A percentile compares a stretch with the other conserved stretches of the same genome.
Evolutionary conservation across 2,329 filamentous ascomycete genomes (phyloP).

Genomic region (Botrytis porri): DNA sequence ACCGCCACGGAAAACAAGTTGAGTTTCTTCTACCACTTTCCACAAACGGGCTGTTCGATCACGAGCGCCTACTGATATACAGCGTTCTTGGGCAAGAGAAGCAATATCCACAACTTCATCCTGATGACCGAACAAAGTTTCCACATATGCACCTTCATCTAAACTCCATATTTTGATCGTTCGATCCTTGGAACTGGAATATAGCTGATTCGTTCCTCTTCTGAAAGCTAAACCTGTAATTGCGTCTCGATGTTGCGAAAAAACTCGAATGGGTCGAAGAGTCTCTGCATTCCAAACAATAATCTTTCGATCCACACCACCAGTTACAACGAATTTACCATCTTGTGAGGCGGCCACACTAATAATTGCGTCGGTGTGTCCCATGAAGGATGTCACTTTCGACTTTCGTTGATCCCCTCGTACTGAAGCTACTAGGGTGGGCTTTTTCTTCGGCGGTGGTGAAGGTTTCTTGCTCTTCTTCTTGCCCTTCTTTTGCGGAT

Average conservation of each 20-base stretch:
- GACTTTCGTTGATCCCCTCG: slow-evolving; percentile 60
- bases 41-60: slow-evolving; percentile 90
- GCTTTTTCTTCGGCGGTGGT: slow-evolving; percentile 58
- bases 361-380: slow-evolving; percentile 78
- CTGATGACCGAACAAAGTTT: slow-evolving; percentile 95
- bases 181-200: slow-evolving; percentile 84
- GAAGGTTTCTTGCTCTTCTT: slow-evolving; percentile 57
- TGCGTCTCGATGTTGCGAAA: slow-evolving; percentile 87
- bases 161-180: slow-evolving; percentile 95
- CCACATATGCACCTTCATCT: slow-evolving; percentile 88
- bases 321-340: slow-evolving; percentile 87
- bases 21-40: slow-evolving; percentile 94
- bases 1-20: slow-evolving; percentile 90
- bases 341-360: slow-evolving; percentile 84
- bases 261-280: slow-evolving; percentile 75
- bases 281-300: slow-evolving; percentile 85
- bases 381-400: slow-evolving; percentile 64
- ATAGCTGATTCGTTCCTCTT: slow-evolving; percentile 84
- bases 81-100: slow-evolving; percentile 79
- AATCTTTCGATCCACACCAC: slow-evolving; percentile 77
- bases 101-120: slow-evolving; percentile 84
- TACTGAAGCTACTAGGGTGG: slow-evolving; percentile 59
- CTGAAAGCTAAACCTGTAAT: slow-evolving; percentile 84
- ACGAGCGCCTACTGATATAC: slow-evolving; percentile 83
- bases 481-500: slow-evolving; percentile 48